Evolutionary conservation across 169 alveolate genomes (phyloP).

Genomic region (Plasmodium adleri): DNA sequence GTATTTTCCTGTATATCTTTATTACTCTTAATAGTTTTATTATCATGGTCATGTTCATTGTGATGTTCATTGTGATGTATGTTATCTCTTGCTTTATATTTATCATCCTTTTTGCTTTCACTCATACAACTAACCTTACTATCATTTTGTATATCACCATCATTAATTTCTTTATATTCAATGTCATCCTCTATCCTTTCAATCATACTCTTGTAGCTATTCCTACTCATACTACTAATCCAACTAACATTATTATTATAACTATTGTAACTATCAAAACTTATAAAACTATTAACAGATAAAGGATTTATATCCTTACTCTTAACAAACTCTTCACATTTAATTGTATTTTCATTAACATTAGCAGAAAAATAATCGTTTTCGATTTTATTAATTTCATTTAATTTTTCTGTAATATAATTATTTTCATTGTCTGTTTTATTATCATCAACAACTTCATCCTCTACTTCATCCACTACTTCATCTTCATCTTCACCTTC

Average conservation of each 20-base stretch:
- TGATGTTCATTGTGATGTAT: too few species aligned
- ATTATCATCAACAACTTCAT: background rate
- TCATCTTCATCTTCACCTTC: background rate
- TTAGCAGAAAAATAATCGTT: conserved; percentile 12
- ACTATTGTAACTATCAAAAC: background rate
- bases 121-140: background rate
- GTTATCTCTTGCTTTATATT: too few species aligned
- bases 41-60: too few species aligned
- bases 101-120: too few species aligned
- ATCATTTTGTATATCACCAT: background rate
- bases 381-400: conserved; percentile 27
- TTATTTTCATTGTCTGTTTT: conserved; percentile 1
- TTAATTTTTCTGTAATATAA: background rate
- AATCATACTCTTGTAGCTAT: background rate
- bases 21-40: too few species aligned
- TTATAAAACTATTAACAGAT: background rate
- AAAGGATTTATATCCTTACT: background rate
- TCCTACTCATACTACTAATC: background rate
- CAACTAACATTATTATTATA: background rate
- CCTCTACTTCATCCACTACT: background rate
- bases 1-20: too few species aligned
- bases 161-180: background rate
- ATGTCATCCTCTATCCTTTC: background rate
- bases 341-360: background rate
- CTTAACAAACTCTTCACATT: conserved; percentile 4